These are phyloP conservation scores for Fusarium sp. DNA, from an alignment of 2,329 filamentous ascomycete genomes.

Conservation along the genomic window DNA sequence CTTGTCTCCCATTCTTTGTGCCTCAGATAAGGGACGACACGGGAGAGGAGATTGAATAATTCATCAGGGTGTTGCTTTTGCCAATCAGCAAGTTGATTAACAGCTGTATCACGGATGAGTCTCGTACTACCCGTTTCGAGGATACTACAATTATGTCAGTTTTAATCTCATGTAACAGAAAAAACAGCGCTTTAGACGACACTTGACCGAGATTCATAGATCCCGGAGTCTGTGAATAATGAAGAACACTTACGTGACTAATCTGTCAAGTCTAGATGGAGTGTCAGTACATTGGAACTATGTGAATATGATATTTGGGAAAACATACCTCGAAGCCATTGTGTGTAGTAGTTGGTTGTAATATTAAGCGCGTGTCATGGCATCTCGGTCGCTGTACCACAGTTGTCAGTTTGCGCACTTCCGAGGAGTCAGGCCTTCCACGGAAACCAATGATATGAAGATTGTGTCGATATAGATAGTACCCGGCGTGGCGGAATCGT, in stretches of 20 bases:
- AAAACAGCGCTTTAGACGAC: neutral
- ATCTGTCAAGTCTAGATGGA: slow-evolving; percentile 74
- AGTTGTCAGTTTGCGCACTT: slow-evolving; percentile 20
- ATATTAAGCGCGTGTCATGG: slow-evolving; percentile 38
- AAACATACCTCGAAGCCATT: slow-evolving; percentile 64
- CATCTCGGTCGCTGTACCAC: slow-evolving; percentile 38
- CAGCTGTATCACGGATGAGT: slow-evolving; percentile 95
- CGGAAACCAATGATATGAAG: slow-evolving; percentile 6
- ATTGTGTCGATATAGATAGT: slow-evolving; percentile 27
- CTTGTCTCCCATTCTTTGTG: slow-evolving; percentile 98
- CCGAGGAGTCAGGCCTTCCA: slow-evolving; percentile 1
- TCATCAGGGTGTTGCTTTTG: slow-evolving; percentile 98
- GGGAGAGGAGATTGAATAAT: slow-evolving; percentile 90
- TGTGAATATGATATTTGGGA: neutral
- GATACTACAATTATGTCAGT: slow-evolving; percentile 64
- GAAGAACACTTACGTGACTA: slow-evolving; percentile 77
- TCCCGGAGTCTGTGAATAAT: neutral
- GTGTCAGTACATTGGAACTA: slow-evolving; percentile 5
- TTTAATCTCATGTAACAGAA: neutral
- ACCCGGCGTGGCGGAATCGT: slow-evolving; percentile 38
- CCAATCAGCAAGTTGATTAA: slow-evolving; percentile 95
- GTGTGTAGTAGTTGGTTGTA: slow-evolving; percentile 47
- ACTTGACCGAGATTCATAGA: neutral
- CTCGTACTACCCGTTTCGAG: slow-evolving; percentile 97
- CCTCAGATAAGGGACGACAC: slow-evolving; percentile 93